Evolutionary conservation across 805 yeast species (phyloP).

Genomic region (Ogataea minuta): DNA sequence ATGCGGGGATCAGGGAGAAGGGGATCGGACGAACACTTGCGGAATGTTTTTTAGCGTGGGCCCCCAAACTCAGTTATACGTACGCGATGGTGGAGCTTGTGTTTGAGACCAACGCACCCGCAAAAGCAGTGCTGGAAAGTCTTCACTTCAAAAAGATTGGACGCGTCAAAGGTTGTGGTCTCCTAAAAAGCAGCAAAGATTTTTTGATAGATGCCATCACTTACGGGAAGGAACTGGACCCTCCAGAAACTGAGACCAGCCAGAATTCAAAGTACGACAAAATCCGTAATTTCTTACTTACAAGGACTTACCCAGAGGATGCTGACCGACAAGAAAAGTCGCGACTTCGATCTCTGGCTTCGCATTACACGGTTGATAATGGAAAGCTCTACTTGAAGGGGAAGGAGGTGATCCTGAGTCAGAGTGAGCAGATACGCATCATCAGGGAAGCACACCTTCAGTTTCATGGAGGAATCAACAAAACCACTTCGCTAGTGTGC

Average conservation of each 20-base stretch:
- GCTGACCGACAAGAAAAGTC: constrained; percentile 84
- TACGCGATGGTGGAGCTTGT: constrained; percentile 81
- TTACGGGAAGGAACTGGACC: constrained; percentile 77
- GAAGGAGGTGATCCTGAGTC: constrained; percentile 79
- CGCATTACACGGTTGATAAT: constrained; percentile 67
- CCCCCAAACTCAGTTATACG: constrained; percentile 83
- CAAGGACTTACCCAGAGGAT: constrained; percentile 83
- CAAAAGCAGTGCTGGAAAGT: constrained; percentile 73
- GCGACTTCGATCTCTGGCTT: constrained; percentile 75
- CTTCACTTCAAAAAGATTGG: constrained; percentile 78
- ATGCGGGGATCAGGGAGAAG: constrained; percentile 88
- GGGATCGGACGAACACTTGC: constrained; percentile 86
- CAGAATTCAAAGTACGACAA: constrained; percentile 59
- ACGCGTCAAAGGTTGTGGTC: constrained; percentile 81
- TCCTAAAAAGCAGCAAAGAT: constrained; percentile 75
- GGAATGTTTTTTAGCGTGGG: constrained; percentile 87
- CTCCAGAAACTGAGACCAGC: constrained; percentile 40
- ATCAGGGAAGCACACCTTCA: constrained; percentile 64
- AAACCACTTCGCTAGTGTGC: constrained; percentile 72
- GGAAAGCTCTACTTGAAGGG: constrained; percentile 77
- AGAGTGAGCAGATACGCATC: constrained; percentile 68
- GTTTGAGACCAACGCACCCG: constrained; percentile 84
- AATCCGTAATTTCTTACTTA: constrained; percentile 71
- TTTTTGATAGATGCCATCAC: constrained; percentile 80
- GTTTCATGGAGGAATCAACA: constrained; percentile 86